Evolutionary conservation across 352 stramenopile genomes (phyloP).

Genomic region (Pythium insidiosum): DNA sequence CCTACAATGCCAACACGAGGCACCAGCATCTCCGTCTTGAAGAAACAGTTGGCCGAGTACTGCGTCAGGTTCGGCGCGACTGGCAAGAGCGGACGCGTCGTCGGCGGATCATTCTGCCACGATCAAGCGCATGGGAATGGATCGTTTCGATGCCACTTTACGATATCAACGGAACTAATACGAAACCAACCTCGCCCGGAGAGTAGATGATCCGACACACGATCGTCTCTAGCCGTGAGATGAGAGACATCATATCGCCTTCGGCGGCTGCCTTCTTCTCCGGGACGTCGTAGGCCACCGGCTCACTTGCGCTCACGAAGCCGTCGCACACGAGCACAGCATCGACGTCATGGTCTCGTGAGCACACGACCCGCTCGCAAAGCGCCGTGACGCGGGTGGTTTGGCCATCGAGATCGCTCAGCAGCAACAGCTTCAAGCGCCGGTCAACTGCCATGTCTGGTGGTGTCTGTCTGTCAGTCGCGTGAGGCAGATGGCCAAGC

Average conservation of each 20-base stretch:
- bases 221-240: constrained; percentile 83
- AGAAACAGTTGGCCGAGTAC: constrained; percentile 75
- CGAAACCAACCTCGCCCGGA: constrained; percentile 43
- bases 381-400: constrained; percentile 66
- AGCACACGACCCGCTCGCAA: constrained; percentile 70
- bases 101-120: constrained; percentile 62
- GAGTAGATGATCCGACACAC: constrained; percentile 83
- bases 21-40: constrained; percentile 26
- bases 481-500: too few species aligned
- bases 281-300: constrained; percentile 39
- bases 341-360: constrained; percentile 48
- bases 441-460: too few species aligned
- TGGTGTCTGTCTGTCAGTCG: too few species aligned
- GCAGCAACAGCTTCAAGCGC: constrained; percentile 66
- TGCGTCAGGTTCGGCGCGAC: constrained; percentile 58
- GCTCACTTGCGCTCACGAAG: constrained; percentile 34
- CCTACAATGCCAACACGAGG: constrained; percentile 34
- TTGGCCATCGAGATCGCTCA: constrained; percentile 61
- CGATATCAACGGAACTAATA: too few species aligned
- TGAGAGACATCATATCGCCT: constrained; percentile 86
- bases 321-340: constrained; percentile 73
- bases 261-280: constrained; percentile 65
- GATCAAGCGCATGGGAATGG: too few species aligned
- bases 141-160: too few species aligned
- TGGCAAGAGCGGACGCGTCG: constrained; percentile 42